Base-by-base conservation (phyloP, 129 eudicot species). In the Mikania micrantha region DNA sequence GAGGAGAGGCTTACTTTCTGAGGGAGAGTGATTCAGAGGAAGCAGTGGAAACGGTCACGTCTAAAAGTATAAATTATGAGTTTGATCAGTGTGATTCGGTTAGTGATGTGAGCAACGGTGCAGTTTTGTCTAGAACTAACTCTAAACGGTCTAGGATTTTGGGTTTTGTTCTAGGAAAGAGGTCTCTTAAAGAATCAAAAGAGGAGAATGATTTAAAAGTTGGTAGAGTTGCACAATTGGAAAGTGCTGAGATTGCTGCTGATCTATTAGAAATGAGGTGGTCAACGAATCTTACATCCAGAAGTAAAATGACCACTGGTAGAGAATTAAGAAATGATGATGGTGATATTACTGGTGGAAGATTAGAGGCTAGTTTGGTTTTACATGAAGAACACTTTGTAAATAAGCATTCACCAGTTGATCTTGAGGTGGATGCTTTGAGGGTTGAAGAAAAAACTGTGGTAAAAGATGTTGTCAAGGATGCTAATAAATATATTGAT, bases 221-320 rank as follows among this genome's bases (percentile, higher is more conserved):
- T 70, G 66, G 27, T 49, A 78, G 89, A 64, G 45, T 73, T n/a
- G 79, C 70, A 0, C 82, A 89, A 4, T 59, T 89, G 72, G 94
- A 94, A 64, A 82, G 82, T 64, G 97, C 94, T 73, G 94, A 90
- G 87, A 81, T 94, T 45, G 97, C 99, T 53, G 99, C 97, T 20
- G 97, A 94, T 78, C 83, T 94, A 4, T 83, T 94, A 81, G 99
- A 94, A 35, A 79, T 87, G 77, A 85, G 77, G 69, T 90, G 97
- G 99, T 84, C 95, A 4, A 90, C 95, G 20, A 89, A 83, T 80
- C 83, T 89, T 73, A 72, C 72, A 12, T 73, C 87, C 4, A 54
- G 79, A 60, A 84, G 59, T 69, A 21, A 7, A 9, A 52, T 9
- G 59, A 21, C 21, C 31, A 22, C 10, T 22, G 5, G 59, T 52